Conservation (phyloP, 2,329 filamentous ascomycete species). For the Colletotrichum sojae region DNA sequence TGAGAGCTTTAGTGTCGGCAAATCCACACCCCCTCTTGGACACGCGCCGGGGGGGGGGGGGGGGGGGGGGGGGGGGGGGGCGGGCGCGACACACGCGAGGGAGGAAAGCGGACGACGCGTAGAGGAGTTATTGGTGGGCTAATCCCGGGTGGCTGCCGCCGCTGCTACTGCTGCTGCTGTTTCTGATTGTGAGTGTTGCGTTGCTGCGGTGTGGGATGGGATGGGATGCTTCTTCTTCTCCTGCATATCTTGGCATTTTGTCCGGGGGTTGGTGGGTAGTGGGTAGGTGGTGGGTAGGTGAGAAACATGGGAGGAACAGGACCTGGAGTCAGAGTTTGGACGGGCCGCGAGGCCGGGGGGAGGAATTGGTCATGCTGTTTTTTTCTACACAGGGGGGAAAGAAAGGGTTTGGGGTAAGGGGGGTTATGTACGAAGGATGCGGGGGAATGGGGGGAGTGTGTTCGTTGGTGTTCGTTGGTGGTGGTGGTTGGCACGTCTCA, state of each 20-base stretch:
- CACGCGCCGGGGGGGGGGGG: too few relatives aligned
- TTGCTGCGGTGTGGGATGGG: too few relatives aligned
- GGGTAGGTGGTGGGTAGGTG: not conserved
- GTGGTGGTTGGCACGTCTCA: not conserved
- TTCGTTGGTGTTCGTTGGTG: too few relatives aligned
- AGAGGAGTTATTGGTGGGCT: too few relatives aligned
- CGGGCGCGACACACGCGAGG: too few relatives aligned
- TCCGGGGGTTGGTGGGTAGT: not conserved
- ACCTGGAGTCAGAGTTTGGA: not conserved
- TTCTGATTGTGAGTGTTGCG: not conserved
- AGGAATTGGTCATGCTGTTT: not conserved
- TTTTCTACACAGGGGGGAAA: not conserved
- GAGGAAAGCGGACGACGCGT: too few relatives aligned
- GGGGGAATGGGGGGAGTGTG: not conserved
- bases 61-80: too few relatives aligned
- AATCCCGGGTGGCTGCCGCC: not conserved
- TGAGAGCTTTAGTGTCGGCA: too few relatives aligned
- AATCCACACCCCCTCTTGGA: too few relatives aligned
- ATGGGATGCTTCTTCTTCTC: not conserved
- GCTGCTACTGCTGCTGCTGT: too few relatives aligned
- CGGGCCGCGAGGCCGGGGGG: not conserved
- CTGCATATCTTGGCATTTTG: not conserved
- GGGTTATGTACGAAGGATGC: not conserved
- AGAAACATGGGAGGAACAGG: not conserved
- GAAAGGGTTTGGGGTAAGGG: not conserved